phyloP scores from a whole-genome alignment of 2,329 filamentous ascomycete genomes.

The Ophiostoma pallidulum region DNA sequence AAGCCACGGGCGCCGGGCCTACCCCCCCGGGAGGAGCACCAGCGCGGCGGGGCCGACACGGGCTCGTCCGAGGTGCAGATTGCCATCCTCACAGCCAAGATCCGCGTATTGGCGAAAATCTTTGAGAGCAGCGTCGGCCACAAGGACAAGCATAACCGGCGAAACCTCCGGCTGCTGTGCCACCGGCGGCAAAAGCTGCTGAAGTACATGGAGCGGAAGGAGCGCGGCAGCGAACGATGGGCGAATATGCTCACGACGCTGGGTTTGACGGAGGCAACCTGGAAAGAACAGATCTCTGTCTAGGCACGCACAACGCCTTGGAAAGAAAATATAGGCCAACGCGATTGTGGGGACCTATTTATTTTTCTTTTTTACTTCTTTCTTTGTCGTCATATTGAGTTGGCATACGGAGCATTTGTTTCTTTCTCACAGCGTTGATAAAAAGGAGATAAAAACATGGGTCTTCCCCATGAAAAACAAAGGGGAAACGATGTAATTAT shows the following conservation, averaged over 20 bases:
- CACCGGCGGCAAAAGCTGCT: constrained; percentile 85
- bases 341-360: constrained; percentile 7
- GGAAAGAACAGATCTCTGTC: constrained; percentile 79
- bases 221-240: constrained; percentile 86
- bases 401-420: constrained; percentile 1
- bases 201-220: constrained; percentile 77
- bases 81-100: constrained; percentile 90
- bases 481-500: constrained; percentile 29
- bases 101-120: constrained; percentile 66
- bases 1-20: constrained; percentile 43
- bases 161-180: constrained; percentile 74
- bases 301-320: background rate
- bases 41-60: constrained; percentile 79
- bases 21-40: constrained; percentile 29
- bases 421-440: constrained; percentile 3
- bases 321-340: background rate
- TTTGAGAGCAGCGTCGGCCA: constrained; percentile 58
- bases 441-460: constrained; percentile 26
- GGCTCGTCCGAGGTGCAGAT: constrained; percentile 97
- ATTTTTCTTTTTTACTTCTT: constrained; percentile 1
- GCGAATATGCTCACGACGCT: constrained; percentile 74
- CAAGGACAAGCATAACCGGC: constrained; percentile 90
- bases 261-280: constrained; percentile 78
- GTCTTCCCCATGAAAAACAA: too few relatives aligned
- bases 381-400: background rate